phyloP scores from a whole-genome alignment of 768 basidiomycete genomes.

The Daedaleopsis sinensis region DNA sequence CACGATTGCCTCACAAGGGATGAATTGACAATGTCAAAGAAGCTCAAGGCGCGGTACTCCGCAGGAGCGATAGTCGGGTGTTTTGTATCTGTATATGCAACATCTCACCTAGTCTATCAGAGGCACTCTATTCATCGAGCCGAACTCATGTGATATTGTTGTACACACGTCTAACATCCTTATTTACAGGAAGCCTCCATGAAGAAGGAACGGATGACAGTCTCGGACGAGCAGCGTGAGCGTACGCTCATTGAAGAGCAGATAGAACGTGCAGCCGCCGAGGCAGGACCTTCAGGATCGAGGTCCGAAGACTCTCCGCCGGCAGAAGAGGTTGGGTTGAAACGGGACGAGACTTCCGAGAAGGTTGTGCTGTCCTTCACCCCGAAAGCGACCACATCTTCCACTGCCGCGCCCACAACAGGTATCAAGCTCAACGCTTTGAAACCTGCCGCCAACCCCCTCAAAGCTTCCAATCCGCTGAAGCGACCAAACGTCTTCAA shows the following conservation, averaged over 20 bases:
- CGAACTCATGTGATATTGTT: background rate
- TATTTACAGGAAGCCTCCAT: slow-evolving; percentile 67
- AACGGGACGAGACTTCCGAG: slow-evolving; percentile 70
- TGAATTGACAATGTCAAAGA: background rate
- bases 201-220: slow-evolving; percentile 91
- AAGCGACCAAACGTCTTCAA: slow-evolving; percentile 82
- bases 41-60: background rate
- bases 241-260: slow-evolving; percentile 88
- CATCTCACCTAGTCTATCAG: no score
- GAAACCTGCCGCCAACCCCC: slow-evolving; percentile 58
- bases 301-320: slow-evolving; percentile 30
- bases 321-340: slow-evolving; percentile 57
- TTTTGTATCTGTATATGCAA: background rate
- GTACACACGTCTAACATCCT: background rate
- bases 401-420: slow-evolving; percentile 20
- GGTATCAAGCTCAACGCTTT: slow-evolving; percentile 40
- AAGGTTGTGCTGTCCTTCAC: slow-evolving; percentile 79
- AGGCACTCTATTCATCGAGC: background rate
- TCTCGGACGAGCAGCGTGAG: slow-evolving; percentile 94
- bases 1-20: background rate
- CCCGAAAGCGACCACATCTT: slow-evolving; percentile 43
- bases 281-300: slow-evolving; percentile 37
- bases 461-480: slow-evolving; percentile 63
- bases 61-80: background rate
- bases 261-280: slow-evolving; percentile 81